phyloP scores from a whole-genome alignment of 441 rosid genomes.

The Adansonia rubrostipa region DNA sequence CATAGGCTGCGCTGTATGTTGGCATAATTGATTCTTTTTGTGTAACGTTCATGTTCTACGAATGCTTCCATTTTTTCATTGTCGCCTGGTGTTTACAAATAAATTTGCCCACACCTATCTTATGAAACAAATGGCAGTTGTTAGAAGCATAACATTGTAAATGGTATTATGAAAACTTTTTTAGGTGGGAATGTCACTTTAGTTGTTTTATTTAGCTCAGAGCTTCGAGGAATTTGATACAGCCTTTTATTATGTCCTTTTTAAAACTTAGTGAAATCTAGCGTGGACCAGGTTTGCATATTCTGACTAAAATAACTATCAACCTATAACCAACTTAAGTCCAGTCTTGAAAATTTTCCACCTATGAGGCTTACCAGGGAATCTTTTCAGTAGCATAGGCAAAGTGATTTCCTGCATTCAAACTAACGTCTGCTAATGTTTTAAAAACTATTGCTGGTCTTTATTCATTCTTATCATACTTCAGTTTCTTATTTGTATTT shows the following conservation, averaged over 20 bases:
- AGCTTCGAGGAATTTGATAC: neutral
- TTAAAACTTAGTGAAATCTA: conserved; percentile 4
- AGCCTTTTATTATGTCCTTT: neutral
- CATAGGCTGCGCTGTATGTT: neutral
- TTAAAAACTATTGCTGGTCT: neutral
- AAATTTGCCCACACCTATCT: neutral
- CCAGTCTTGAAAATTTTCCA: neutral
- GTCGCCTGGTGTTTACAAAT: neutral
- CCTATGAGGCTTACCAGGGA: neutral
- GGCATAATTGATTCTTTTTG: conserved; percentile 9
- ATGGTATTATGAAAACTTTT: neutral
- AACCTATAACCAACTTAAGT: neutral
- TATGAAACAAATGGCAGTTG: neutral
- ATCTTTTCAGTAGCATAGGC: neutral
- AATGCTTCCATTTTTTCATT: neutral
- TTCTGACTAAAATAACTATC: neutral
- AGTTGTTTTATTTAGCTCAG: conserved; percentile 2
- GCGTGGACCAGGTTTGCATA: neutral
- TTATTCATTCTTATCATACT: neutral
- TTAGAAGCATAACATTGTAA: conserved; percentile 15
- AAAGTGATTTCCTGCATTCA: neutral
- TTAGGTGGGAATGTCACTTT: neutral
- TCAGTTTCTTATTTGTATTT: neutral
- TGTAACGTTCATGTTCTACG: neutral
- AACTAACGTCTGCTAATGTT: neutral